Evolutionary conservation across 2,329 filamentous ascomycete genomes (phyloP).

Genomic region (Drechmeria coniospora): DNA sequence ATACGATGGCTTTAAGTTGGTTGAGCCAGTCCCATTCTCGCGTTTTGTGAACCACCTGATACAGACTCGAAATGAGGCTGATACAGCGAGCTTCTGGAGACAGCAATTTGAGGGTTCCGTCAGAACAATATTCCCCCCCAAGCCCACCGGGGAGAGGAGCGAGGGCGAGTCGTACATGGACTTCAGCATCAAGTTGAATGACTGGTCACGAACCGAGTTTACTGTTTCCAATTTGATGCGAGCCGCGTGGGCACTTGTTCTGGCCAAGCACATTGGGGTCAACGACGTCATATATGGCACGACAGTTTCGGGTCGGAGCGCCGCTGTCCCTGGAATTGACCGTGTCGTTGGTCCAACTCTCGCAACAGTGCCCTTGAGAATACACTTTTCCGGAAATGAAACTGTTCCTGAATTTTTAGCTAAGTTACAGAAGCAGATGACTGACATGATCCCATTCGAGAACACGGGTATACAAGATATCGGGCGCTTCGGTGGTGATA

Average conservation of each 20-base stretch:
- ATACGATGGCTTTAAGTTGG: neutral
- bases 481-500: slow-evolving; percentile 4
- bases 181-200: too few relatives aligned
- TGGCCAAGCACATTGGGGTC: slow-evolving; percentile 11
- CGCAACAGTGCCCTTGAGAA: slow-evolving; percentile 24
- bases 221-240: neutral
- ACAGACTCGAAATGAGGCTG: neutral
- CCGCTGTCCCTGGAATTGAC: slow-evolving; percentile 7
- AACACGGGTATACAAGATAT: slow-evolving; percentile 8
- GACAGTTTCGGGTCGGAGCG: slow-evolving; percentile 23
- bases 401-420: slow-evolving; percentile 3
- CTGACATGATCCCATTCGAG: slow-evolving; percentile 6
- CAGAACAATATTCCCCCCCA: neutral
- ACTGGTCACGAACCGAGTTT: neutral
- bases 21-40: neutral
- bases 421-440: slow-evolving; percentile 5
- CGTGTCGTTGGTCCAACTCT: slow-evolving; percentile 14
- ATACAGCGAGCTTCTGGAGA: neutral
- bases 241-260: neutral
- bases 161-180: too few relatives aligned
- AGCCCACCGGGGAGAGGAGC: too few relatives aligned
- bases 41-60: neutral
- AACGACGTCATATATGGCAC: slow-evolving; percentile 25
- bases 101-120: neutral
- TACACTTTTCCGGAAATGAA: slow-evolving; percentile 17